phyloP scores from a whole-genome alignment of 495 filamentous ascomycete genomes.

The Penicillium pulvis region DNA sequence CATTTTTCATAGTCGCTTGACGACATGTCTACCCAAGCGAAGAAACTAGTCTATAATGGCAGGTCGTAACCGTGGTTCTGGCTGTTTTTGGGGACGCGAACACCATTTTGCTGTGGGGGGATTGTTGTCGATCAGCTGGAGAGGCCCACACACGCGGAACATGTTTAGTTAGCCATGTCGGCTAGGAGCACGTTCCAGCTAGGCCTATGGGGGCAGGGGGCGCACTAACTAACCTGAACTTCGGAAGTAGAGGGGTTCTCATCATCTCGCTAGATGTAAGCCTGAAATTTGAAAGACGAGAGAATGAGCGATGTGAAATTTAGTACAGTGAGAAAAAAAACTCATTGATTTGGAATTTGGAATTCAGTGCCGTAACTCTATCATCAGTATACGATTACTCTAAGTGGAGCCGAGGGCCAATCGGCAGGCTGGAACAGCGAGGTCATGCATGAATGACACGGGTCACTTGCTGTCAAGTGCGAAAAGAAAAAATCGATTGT shows the following conservation, averaged over 20 bases:
- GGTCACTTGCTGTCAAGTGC: slow-evolving; percentile 17
- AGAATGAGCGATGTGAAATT: background rate
- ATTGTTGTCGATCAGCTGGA: slow-evolving; percentile 10
- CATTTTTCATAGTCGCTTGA: background rate
- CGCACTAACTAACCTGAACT: background rate
- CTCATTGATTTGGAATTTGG: slow-evolving; percentile 11
- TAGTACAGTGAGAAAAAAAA: background rate
- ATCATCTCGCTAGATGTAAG: background rate
- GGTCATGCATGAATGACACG: slow-evolving; percentile 18
- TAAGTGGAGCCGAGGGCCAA: slow-evolving; percentile 17
- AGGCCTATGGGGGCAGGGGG: background rate
- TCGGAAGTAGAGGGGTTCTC: background rate
- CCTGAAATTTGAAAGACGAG: background rate
- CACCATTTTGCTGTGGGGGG: slow-evolving; percentile 5
- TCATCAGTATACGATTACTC: slow-evolving; percentile 1
- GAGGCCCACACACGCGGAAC: slow-evolving; percentile 5
- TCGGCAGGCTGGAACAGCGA: slow-evolving; percentile 7
- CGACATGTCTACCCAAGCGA: background rate
- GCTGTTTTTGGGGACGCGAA: background rate
- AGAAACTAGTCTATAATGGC: background rate
- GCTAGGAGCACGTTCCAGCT: slow-evolving; percentile 10
- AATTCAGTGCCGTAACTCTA: slow-evolving; percentile 12
- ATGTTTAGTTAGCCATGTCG: slow-evolving; percentile 3
- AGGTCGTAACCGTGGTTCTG: background rate
- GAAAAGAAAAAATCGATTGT: slow-evolving; percentile 3